A percentile compares a stretch with the other conserved stretches of the same genome.
Evolutionary conservation across 2,329 filamentous ascomycete species (phyloP).

Genomic region (Aspergillus latus): DNA sequence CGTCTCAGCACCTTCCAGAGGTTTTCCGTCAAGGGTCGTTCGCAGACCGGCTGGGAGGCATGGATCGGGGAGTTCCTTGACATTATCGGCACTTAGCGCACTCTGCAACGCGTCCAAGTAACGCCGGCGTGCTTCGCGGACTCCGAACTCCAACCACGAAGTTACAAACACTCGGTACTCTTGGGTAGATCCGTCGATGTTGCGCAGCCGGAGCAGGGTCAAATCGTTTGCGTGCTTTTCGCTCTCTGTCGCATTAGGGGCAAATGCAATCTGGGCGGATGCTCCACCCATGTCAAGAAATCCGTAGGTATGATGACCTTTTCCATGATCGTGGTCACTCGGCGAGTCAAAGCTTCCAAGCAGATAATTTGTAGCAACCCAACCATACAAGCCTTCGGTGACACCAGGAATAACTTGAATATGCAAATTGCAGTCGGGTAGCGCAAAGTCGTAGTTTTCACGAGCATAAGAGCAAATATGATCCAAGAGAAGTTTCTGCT

Average conservation of each 20-base stretch:
- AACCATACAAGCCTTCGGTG: conserved; percentile 93
- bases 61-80: conserved; percentile 77
- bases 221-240: conserved; percentile 86
- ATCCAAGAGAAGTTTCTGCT: conserved; percentile 71
- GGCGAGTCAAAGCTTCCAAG: conserved; percentile 85
- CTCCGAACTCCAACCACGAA: conserved; percentile 97
- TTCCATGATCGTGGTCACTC: conserved; percentile 73
- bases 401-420: conserved; percentile 94
- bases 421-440: conserved; percentile 87
- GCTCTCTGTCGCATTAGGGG: conserved; percentile 87
- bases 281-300: conserved; percentile 98
- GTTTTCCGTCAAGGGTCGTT: conserved; percentile 69
- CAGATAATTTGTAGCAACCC: conserved; percentile 95
- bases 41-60: conserved; percentile 79
- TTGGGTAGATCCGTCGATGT: conserved; percentile 69
- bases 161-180: conserved; percentile 94
- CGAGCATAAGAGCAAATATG: conserved; percentile 82
- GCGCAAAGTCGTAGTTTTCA: conserved; percentile 71
- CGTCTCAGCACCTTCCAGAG: conserved; percentile 46
- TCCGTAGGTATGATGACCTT: conserved; percentile 89
- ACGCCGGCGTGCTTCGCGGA: conserved; percentile 82
- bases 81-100: conserved; percentile 58
- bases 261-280: conserved; percentile 96
- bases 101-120: conserved; percentile 78
- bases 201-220: conserved; percentile 80